Base-by-base conservation (phyloP, 495 filamentous ascomycete species). In the Xylaria acuta region DNA sequence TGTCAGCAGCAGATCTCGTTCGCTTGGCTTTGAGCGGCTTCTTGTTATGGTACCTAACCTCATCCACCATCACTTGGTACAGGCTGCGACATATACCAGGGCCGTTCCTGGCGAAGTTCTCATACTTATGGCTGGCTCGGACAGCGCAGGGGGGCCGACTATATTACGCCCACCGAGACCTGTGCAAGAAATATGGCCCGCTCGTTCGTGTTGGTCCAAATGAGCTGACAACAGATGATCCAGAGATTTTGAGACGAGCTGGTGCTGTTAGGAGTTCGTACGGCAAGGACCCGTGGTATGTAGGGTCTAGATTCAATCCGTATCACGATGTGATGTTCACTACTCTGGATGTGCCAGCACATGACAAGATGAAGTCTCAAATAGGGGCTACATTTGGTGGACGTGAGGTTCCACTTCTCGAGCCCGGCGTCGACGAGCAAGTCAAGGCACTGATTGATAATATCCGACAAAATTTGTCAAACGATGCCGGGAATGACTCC, bases 371-470 rank as follows among this genome's bases (percentile, higher is more conserved):
- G 60, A 77, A 77, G 67, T 62, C 75, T 51, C 75, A 75, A 47
- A 81, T 81, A 72, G 76, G 76, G 4, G 70, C 70, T 11, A 79
- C 78, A 2, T 86, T 85, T 69, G 75, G 78, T 20, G 83, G 83
- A 11, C 83, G 84, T 69, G 83, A 86, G 62, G 78, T 80, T 30
- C 69, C 71, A 1, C 45, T 76, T 34, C 72, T 84, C 3, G 83
- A 86, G 59, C 25, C 71, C 12, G 74, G 76, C 18, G 75, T 86
- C 36, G 81, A 85, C 64, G 73, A 75, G 18, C 74, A 80, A 49
- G 72, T 85, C 20, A 67, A 67, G 9, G 69, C 75, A 30, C 71
- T 85, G 8, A 63, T 84, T 38, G 65, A 70, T 7, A 76, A 84
- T 12, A 76, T 85, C 16, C 54, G 65, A 27, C 43, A 27, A 53